These are phyloP conservation scores for Dillenia suffruticosa DNA, from an alignment of 164 flowering plant genomes.

Conservation along the genomic window DNA sequence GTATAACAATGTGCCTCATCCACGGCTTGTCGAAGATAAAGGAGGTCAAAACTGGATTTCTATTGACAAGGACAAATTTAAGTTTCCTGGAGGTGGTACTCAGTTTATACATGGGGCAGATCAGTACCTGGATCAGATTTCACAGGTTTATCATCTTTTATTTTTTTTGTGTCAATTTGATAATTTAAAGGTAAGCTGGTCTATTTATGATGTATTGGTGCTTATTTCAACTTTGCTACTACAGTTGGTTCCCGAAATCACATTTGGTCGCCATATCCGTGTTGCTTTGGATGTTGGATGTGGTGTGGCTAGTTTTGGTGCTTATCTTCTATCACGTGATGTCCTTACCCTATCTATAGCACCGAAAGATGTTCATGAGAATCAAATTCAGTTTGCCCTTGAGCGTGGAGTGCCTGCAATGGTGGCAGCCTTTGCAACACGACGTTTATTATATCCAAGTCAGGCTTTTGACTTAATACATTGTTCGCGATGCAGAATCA, in stretches of 20 bases:
- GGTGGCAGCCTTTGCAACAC: conserved; percentile 60
- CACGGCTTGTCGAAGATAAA: conserved; percentile 88
- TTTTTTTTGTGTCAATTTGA: neutral
- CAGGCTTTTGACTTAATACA: conserved; percentile 68
- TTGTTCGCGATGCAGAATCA: conserved; percentile 63
- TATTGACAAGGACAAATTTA: conserved; percentile 68
- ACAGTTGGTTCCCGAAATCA: conserved; percentile 61
- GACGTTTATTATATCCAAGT: conserved; percentile 53
- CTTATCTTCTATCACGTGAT: conserved; percentile 45
- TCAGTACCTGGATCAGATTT: conserved; percentile 81
- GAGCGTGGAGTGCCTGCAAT: conserved; percentile 72
- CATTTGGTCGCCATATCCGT: conserved; percentile 46
- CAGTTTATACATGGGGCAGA: conserved; percentile 98
- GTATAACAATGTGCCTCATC: conserved; percentile 93
- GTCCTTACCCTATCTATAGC: conserved; percentile 51
- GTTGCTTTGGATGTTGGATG: conserved; percentile 65
- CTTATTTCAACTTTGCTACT: neutral
- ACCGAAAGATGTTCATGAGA: conserved; percentile 69
- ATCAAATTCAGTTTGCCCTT: conserved; percentile 67
- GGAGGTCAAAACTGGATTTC: conserved; percentile 98
- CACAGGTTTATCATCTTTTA: conserved; percentile 43
- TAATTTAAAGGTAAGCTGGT: neutral
- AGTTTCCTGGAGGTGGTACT: conserved; percentile 98
- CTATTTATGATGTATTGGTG: too few species aligned
- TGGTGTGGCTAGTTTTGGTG: conserved; percentile 73